Percentiles rank a stretch among this genome's conserved stretches.
Evolutionary conservation across 1,139 yeast genomes (phyloP).

Genomic region (Nakaseomyces sp.): DNA sequence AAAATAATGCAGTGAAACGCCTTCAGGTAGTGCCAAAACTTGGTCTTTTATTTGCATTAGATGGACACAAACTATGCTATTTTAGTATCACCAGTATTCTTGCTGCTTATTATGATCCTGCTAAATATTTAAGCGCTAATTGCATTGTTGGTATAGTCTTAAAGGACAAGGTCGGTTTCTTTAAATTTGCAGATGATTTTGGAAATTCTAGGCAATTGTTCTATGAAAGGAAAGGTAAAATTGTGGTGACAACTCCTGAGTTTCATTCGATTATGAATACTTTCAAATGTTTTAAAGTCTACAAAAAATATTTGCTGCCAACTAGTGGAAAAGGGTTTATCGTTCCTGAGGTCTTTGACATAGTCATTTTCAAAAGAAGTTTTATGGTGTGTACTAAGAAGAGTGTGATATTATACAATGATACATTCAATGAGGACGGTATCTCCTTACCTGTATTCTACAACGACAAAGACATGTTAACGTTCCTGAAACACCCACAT

Average conservation of each 20-base stretch:
- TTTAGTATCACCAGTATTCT: constrained; percentile 44
- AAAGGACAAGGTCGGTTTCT: constrained; percentile 41
- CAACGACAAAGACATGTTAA: constrained; percentile 27
- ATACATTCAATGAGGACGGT: constrained; percentile 48
- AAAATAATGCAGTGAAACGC: constrained; percentile 47
- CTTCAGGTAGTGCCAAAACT: constrained; percentile 51
- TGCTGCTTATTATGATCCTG: constrained; percentile 29
- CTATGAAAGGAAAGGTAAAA: constrained; percentile 41
- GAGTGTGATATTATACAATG: constrained; percentile 54
- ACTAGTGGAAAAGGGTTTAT: constrained; percentile 36
- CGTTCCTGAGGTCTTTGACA: constrained; percentile 46
- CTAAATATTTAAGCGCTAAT: constrained; percentile 24
- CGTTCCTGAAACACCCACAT: constrained; percentile 25
- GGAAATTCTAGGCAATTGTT: constrained; percentile 50
- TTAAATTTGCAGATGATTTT: constrained; percentile 51
- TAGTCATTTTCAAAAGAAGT: constrained; percentile 51
- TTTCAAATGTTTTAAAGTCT: constrained; percentile 46
- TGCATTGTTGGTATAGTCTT: constrained; percentile 29
- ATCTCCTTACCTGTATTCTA: constrained; percentile 42
- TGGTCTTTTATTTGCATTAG: constrained; percentile 50
- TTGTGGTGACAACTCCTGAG: constrained; percentile 30
- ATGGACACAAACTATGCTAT: constrained; percentile 52
- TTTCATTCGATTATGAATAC: constrained; percentile 48
- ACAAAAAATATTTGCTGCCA: constrained; percentile 34
- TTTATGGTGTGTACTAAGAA: constrained; percentile 59